Conservation (phyloP, 192 early-diverging fungal species). For the Coemansia brasiliensis region DNA sequence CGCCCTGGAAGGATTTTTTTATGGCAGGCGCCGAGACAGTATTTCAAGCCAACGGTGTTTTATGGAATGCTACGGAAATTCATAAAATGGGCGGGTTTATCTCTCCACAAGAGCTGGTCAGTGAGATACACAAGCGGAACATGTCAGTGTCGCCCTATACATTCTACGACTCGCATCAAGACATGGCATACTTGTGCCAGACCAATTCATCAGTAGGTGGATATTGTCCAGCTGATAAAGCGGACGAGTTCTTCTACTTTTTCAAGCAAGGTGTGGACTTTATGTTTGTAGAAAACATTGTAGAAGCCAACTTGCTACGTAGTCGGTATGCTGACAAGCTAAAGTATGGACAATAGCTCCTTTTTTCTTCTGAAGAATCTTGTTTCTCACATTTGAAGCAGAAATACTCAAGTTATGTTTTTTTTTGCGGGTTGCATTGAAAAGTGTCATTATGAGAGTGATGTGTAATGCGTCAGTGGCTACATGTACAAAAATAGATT, state of each 20-base stretch:
- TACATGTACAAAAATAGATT: too few species aligned
- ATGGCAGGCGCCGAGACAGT: slow-evolving; percentile 34
- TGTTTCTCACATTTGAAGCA: too few species aligned
- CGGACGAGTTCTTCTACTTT: slow-evolving; percentile 44
- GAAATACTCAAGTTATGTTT: too few species aligned
- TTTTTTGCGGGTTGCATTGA: too few species aligned
- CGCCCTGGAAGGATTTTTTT: slow-evolving; percentile 54
- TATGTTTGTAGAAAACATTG: slow-evolving; percentile 53
- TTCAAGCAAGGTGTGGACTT: slow-evolving; percentile 45
- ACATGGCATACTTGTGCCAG: slow-evolving; percentile 37
- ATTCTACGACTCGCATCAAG: slow-evolving; percentile 53
- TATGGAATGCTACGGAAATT: slow-evolving; percentile 42
- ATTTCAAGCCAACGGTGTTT: slow-evolving; percentile 19
- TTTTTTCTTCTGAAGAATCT: too few species aligned
- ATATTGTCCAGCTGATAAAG: slow-evolving; percentile 18
- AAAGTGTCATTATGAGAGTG: too few species aligned
- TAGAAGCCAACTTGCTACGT: slow-evolving; percentile 20
- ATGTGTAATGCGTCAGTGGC: too few species aligned
- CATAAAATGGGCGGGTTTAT: slow-evolving; percentile 41
- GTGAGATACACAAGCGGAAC: slow-evolving; percentile 29
- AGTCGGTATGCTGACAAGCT: too few species aligned
- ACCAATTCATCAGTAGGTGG: neutral
- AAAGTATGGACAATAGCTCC: too few species aligned
- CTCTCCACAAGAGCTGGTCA: slow-evolving; percentile 11
- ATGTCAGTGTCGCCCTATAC: slow-evolving; percentile 48